Evolutionary conservation across 2,329 filamentous ascomycete species (phyloP).

Genomic region (Pseudogymnoascus pannorum): DNA sequence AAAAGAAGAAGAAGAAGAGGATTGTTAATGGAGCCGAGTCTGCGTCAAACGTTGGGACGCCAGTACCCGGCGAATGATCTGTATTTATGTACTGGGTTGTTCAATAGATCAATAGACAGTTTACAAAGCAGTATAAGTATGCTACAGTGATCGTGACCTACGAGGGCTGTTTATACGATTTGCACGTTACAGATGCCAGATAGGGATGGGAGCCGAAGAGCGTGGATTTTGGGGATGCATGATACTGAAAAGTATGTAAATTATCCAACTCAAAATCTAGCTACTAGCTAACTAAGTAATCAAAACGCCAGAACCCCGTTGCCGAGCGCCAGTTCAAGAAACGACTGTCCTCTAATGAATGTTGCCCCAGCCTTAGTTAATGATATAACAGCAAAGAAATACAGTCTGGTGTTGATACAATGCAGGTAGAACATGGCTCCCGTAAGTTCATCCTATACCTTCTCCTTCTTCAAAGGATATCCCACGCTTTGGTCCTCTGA

Average conservation of each 20-base stretch:
- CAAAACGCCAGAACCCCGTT: constrained; percentile 6
- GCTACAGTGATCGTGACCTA: constrained; percentile 25
- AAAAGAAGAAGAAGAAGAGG: constrained; percentile 72
- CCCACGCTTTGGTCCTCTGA: neutral
- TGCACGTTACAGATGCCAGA: no score
- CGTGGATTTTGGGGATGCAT: no score
- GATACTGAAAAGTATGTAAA: neutral
- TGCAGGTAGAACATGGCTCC: neutral
- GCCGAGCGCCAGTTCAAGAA: constrained; percentile 34
- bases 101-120: neutral
- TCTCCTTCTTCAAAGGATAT: neutral
- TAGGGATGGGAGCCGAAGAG: no score
- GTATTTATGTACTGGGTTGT: neutral
- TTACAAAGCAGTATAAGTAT: constrained; percentile 26
- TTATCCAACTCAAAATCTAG: neutral
- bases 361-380: constrained; percentile 9
- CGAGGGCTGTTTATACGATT: neutral
- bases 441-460: neutral
- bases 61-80: constrained; percentile 34
- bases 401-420: constrained; percentile 12
- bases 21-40: constrained; percentile 43
- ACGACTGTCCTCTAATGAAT: constrained; percentile 33
- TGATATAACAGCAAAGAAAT: constrained; percentile 34
- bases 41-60: constrained; percentile 53
- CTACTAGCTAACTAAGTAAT: neutral